Percentiles rank a stretch among this genome's conserved stretches.
Evolutionary conservation across 805 yeast species (phyloP).

Genomic region (Ogataea pini): DNA sequence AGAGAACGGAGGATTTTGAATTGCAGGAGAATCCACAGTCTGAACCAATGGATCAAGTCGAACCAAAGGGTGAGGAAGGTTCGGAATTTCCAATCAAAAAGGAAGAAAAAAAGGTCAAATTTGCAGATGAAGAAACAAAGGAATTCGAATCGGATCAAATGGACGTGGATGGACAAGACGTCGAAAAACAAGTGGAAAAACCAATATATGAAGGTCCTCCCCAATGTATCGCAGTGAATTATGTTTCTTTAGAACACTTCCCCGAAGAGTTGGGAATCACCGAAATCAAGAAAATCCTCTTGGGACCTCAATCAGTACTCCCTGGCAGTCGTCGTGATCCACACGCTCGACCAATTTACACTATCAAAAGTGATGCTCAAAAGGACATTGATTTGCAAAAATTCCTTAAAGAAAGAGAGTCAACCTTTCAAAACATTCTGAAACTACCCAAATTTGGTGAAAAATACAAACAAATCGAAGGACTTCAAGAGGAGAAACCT

Average conservation of each 20-base stretch:
- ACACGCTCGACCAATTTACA: slow-evolving; percentile 46
- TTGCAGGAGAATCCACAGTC: too few relatives aligned
- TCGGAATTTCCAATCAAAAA: slow-evolving; percentile 5
- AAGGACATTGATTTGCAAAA: slow-evolving; percentile 30
- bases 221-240: slow-evolving; percentile 58
- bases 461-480: slow-evolving; percentile 41
- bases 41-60: too few relatives aligned
- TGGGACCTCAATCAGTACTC: slow-evolving; percentile 59
- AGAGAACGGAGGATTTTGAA: slow-evolving; percentile 38
- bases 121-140: slow-evolving; percentile 18
- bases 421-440: slow-evolving; percentile 43
- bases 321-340: slow-evolving; percentile 55
- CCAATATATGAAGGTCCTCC: slow-evolving; percentile 63
- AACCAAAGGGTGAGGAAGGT: too few relatives aligned
- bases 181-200: slow-evolving; percentile 3
- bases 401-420: slow-evolving; percentile 26
- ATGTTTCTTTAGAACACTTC: slow-evolving; percentile 54
- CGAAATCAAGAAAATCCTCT: slow-evolving; percentile 43
- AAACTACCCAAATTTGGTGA: slow-evolving; percentile 67
- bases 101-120: slow-evolving; percentile 18
- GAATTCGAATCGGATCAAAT: slow-evolving; percentile 6
- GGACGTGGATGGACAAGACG: neutral
- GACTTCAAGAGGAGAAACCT: slow-evolving; percentile 44
- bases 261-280: slow-evolving; percentile 30
- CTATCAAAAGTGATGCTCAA: slow-evolving; percentile 31